phyloP scores from a whole-genome alignment of 1,139 yeast genomes.

The Zygosaccharomyces pseudobailii region DNA sequence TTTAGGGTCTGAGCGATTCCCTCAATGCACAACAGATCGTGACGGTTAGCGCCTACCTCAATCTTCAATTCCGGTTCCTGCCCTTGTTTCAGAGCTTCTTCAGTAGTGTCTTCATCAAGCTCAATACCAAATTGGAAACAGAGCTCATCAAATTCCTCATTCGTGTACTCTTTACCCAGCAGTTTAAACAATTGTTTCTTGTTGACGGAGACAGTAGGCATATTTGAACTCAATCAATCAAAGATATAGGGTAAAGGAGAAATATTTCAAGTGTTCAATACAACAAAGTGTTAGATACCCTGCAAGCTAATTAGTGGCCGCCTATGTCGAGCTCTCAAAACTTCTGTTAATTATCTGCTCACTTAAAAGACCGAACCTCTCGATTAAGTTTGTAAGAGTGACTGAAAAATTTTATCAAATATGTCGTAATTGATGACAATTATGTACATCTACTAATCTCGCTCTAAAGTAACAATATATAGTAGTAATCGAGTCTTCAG shows the following conservation, averaged over 20 bases:
- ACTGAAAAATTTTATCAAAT: background rate
- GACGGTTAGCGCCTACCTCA: slow-evolving; percentile 97
- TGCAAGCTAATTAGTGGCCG: background rate
- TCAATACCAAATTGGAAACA: slow-evolving; percentile 98
- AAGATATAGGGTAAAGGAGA: background rate
- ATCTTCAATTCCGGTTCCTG: slow-evolving; percentile 96
- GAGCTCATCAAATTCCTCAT: slow-evolving; percentile 91
- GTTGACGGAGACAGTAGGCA: slow-evolving; percentile 97
- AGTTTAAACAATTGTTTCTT: slow-evolving; percentile 84
- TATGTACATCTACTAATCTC: background rate
- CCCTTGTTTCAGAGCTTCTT: slow-evolving; percentile 64
- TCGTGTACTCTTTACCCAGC: slow-evolving; percentile 75
- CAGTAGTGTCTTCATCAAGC: slow-evolving; percentile 89
- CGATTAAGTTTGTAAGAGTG: no score
- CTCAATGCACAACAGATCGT: slow-evolving; percentile 95
- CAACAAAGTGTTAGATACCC: background rate
- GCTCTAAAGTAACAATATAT: background rate
- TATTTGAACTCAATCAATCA: slow-evolving; percentile 26
- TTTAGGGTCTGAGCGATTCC: slow-evolving; percentile 95
- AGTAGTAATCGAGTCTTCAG: background rate
- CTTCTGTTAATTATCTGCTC: background rate
- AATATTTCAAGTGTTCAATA: background rate
- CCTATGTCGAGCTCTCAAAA: background rate
- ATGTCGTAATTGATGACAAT: background rate
- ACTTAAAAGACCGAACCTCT: background rate